These are phyloP conservation scores for Malassezia furfur DNA, from an alignment of 1,284 basidiomycete species.

Conservation along the genomic window DNA sequence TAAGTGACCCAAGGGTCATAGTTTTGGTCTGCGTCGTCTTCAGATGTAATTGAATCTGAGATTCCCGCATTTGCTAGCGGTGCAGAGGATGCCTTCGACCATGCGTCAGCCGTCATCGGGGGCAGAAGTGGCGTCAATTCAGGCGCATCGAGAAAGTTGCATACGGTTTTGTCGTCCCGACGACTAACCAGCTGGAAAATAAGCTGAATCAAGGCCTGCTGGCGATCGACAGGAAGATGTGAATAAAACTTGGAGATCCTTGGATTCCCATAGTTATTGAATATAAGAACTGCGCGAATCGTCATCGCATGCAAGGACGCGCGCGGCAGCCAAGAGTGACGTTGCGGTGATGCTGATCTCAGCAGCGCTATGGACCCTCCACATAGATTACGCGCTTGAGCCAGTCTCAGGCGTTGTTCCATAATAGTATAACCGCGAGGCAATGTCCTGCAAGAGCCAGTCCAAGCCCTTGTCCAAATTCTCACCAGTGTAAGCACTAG, in stretches of 20 bases:
- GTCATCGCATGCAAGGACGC: constrained; percentile 51
- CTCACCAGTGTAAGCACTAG: constrained; percentile 79
- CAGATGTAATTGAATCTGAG: too few relatives aligned
- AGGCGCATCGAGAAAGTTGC: constrained; percentile 46
- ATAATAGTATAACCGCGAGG: constrained; percentile 43
- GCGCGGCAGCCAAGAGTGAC: too few relatives aligned
- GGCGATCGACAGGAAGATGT: constrained; percentile 31
- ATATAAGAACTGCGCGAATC: constrained; percentile 79
- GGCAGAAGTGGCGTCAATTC: constrained; percentile 36
- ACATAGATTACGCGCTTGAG: background rate
- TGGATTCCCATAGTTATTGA: constrained; percentile 78
- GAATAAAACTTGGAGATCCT: constrained; percentile 89
- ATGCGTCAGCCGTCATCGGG: constrained; percentile 20
- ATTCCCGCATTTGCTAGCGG: too few relatives aligned
- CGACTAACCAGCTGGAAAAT: constrained; percentile 42
- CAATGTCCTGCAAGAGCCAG: constrained; percentile 89
- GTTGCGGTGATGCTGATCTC: background rate
- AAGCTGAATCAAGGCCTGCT: constrained; percentile 39
- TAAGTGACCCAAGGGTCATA: constrained; percentile 14
- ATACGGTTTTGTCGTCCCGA: constrained; percentile 32
- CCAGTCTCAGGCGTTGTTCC: background rate
- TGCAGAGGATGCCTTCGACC: background rate
- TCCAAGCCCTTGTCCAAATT: constrained; percentile 77
- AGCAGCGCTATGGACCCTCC: background rate
- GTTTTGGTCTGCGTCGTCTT: background rate